Evolutionary conservation across 305 asterid genomes (phyloP).

Genomic region (Nicotiana rustica): DNA sequence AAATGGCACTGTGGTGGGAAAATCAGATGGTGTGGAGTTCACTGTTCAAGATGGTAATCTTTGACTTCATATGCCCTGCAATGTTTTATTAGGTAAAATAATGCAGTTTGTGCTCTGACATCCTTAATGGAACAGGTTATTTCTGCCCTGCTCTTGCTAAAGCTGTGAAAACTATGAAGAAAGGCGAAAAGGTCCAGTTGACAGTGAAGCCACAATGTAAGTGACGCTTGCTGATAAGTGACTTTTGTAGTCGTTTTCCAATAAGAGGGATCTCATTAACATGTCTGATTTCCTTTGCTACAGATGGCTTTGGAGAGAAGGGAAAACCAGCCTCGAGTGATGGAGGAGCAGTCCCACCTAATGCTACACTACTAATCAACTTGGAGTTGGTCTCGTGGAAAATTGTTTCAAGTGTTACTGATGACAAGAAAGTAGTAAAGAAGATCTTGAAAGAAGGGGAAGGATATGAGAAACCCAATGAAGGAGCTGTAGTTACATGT

Average conservation of each 20-base stretch:
- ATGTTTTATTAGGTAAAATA: not conserved
- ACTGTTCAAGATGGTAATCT: slow-evolving; percentile 68
- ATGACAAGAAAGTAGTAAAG: slow-evolving; percentile 83
- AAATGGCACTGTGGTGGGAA: slow-evolving; percentile 46
- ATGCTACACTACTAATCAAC: slow-evolving; percentile 60
- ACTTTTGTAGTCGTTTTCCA: not conserved
- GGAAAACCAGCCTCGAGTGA: slow-evolving; percentile 76
- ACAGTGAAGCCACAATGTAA: slow-evolving; percentile 46
- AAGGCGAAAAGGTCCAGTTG: slow-evolving; percentile 46
- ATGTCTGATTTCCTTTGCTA: slow-evolving; percentile 29
- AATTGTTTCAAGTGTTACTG: slow-evolving; percentile 74
- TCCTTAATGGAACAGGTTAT: slow-evolving; percentile 35
- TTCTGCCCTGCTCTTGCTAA: slow-evolving; percentile 43
- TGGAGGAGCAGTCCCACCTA: slow-evolving; percentile 77
- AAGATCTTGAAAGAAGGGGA: slow-evolving; percentile 85
- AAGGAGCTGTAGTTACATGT: slow-evolving; percentile 86
- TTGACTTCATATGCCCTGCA: not conserved
- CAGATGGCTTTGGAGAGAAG: slow-evolving; percentile 95
- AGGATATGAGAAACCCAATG: slow-evolving; percentile 84
- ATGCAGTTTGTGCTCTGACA: not conserved
- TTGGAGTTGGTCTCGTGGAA: slow-evolving; percentile 88
- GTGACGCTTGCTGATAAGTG: slow-evolving; percentile 47
- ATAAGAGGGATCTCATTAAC: not conserved
- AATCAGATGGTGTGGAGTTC: slow-evolving; percentile 76
- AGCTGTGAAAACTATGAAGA: slow-evolving; percentile 49